Base-by-base conservation (phyloP, 2,329 filamentous ascomycete species). In the Didymella arachidicola region DNA sequence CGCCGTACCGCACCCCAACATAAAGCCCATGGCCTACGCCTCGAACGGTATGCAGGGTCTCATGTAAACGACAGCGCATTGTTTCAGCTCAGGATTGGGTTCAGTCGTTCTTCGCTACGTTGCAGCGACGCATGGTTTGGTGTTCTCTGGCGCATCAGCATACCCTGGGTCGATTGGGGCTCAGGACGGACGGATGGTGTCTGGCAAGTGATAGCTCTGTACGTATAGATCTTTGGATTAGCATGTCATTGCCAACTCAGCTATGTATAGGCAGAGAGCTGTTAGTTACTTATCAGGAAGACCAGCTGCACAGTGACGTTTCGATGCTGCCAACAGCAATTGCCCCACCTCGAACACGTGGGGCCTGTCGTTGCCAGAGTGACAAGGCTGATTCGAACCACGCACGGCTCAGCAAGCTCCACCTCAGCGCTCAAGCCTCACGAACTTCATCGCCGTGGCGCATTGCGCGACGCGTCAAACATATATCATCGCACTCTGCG, bases 1-100 rank as follows among this genome's bases (percentile, higher is more conserved):
- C 70, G 95, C 95, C 7, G 95, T 99, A 53, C 93, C 93, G 62
- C 95, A 99, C 82, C 95, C 95, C 12, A 86, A 96, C 72, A 95
- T 99, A 76, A 92, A 90, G 78, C 94, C 95, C 14, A 99, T 99
- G 87, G 86, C 92, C 4, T 96, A 96, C 77, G 92, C 91, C 47
- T 89, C 92, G 73, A 93, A 86, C 77, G 93, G 91, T 59, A 85
- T 96, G 73, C 89, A 91, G 60, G 86, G 86, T 67, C 84, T 93
- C 82, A 89, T 92, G 85, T 90, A 84, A 55, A 53, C 8, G 30
- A 27, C 25, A 42, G 39, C 14, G 30, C 29, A 34, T 27, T 44
- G 30, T 53, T 30, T 38, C 18, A 27, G 48, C 57, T 54, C 22
- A 22, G 42, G 19, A 19, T 51, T 59, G 46, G 55, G 27, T 60